phyloP scores from a whole-genome alignment of 176 grass and related monocot species.

The Cenchrus purpureus region DNA sequence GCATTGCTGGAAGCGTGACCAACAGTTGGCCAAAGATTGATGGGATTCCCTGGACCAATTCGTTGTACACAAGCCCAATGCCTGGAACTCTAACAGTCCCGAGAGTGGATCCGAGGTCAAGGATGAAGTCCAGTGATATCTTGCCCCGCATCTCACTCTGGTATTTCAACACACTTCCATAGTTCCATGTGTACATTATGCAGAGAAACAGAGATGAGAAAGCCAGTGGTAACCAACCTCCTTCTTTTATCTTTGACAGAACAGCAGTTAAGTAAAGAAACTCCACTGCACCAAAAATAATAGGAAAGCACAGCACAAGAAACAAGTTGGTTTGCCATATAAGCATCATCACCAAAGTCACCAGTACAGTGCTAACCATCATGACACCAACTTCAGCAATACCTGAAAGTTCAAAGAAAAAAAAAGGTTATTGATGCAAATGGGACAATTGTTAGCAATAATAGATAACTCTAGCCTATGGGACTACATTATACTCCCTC shows the following conservation, averaged over 20 bases:
- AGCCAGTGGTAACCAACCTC: conserved; percentile 89
- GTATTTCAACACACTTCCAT: conserved; percentile 95
- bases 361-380: conserved; percentile 94
- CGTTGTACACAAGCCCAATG: conserved; percentile 95
- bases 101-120: conserved; percentile 81
- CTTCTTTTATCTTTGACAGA: conserved; percentile 89
- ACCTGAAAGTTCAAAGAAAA: conserved; percentile 43
- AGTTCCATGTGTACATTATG: conserved; percentile 98
- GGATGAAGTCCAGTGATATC: conserved; percentile 86
- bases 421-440: conserved; percentile 29
- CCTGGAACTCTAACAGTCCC: conserved; percentile 89
- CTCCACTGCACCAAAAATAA: conserved; percentile 77
- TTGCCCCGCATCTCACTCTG: conserved; percentile 94
- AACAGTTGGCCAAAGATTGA: conserved; percentile 89
- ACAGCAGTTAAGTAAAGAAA: conserved; percentile 82
- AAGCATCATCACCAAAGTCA: conserved; percentile 96
- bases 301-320: conserved; percentile 72
- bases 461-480: not conserved
- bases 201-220: conserved; percentile 81
- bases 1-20: conserved; percentile 80
- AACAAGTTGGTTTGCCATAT: conserved; percentile 96
- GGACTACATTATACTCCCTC: not conserved
- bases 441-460: not conserved
- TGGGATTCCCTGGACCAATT: conserved; percentile 93
- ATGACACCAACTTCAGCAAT: conserved; percentile 99